These are phyloP conservation scores for Hypholoma fasciculare DNA, from an alignment of 768 basidiomycete species.

Conservation along the genomic window DNA sequence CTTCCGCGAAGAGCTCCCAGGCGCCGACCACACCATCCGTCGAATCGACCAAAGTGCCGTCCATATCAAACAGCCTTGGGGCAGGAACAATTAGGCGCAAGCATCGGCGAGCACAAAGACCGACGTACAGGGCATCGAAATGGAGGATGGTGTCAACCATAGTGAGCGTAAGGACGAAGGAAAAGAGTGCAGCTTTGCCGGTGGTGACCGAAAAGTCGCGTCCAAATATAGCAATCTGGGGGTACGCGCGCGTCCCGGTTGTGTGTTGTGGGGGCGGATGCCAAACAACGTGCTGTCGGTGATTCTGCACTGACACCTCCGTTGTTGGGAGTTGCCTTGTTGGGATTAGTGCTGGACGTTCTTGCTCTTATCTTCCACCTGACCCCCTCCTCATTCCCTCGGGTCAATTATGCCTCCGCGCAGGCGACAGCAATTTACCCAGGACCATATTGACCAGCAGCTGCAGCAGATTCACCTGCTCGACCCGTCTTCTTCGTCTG, in stretches of 20 bases:
- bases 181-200: constrained; percentile 8
- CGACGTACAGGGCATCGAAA: constrained; percentile 46
- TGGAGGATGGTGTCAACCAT: constrained; percentile 37
- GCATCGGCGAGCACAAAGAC: constrained; percentile 7
- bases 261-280: constrained; percentile 35
- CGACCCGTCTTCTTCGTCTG: constrained; percentile 84
- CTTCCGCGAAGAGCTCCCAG: constrained; percentile 74
- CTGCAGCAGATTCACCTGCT: constrained; percentile 89
- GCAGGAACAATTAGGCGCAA: constrained; percentile 19
- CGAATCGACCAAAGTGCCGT: constrained; percentile 81
- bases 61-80: constrained; percentile 77
- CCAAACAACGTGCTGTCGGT: constrained; percentile 39
- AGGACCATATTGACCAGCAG: constrained; percentile 86
- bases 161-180: constrained; percentile 6
- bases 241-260: constrained; percentile 15
- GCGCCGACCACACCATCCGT: constrained; percentile 81
- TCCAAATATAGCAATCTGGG: constrained; percentile 9
- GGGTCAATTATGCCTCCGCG: constrained; percentile 69
- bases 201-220: constrained; percentile 4
- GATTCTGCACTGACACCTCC: constrained; percentile 20
- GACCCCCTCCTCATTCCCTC: constrained; percentile 16
- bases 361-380: not conserved
- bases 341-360: constrained; percentile 9
- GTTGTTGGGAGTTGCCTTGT: constrained; percentile 18
- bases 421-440: constrained; percentile 72